Percentiles rank a stretch among this genome's conserved stretches.
These are phyloP conservation scores for Trichoderma brevicompactum DNA, from an alignment of 2,329 filamentous ascomycete genomes.

Conservation along the genomic window DNA sequence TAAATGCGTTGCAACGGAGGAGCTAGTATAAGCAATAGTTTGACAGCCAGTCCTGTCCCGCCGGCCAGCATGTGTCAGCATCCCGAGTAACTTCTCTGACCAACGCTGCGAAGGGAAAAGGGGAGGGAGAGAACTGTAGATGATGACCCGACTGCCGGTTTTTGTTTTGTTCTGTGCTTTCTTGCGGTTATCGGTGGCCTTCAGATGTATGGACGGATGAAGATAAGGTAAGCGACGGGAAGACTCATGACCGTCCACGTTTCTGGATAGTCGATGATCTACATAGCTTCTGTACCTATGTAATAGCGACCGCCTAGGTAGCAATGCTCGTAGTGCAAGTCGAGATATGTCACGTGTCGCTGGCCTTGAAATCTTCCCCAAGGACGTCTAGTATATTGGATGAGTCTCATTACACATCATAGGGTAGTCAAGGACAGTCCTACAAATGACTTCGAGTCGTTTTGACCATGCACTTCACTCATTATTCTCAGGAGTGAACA, in stretches of 20 bases:
- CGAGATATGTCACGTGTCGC: not conserved
- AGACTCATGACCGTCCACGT: not conserved
- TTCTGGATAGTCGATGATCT: not conserved
- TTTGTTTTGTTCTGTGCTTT: not conserved
- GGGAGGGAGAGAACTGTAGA: not conserved
- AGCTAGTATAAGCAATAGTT: not conserved
- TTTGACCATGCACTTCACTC: not conserved
- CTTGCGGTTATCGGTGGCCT: not conserved
- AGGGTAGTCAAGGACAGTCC: no score
- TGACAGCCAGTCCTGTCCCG: not conserved
- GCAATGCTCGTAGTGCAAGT: no score
- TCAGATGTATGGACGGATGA: not conserved
- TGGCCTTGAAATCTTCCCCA: not conserved
- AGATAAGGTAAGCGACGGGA: not conserved
- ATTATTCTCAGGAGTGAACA: constrained; percentile 36
- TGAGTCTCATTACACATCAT: no score
- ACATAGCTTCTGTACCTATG: not conserved
- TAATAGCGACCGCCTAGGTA: not conserved
- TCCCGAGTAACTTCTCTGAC: not conserved
- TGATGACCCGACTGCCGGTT: not conserved
- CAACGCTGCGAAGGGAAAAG: not conserved
- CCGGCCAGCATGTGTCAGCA: not conserved
- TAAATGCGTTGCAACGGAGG: not conserved
- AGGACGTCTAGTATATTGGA: no score
- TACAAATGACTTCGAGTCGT: not conserved